Base-by-base conservation (phyloP, 257 asterid genomes). In the Fraxinus americana region DNA sequence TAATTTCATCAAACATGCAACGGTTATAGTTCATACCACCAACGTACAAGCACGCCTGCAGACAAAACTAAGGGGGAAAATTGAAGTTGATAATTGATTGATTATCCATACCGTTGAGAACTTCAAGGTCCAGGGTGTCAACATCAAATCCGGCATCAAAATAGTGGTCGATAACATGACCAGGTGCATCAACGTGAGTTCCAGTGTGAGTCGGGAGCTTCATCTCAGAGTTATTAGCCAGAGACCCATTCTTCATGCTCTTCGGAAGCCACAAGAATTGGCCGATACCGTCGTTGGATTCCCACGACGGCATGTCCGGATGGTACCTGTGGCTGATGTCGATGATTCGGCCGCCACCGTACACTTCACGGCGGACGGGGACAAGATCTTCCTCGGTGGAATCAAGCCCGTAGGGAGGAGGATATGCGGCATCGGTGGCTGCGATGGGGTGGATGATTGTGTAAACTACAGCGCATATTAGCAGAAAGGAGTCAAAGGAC, bases 151-250 rank as follows among this genome's bases (percentile, higher is more conserved):
- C 99, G 12, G 97, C 96, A 77, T 93, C 97, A 48, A 85, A 92
- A 73, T 96, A 96, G 82, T 87, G 92, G 78, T 93, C 97, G 74
- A 69, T 89, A 5, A 92, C 96, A 80, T 96, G 99, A 0, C 97
- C 99, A 4, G 99, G 97, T 4, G 99, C 90, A 79, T 96, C 99
- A 50, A 93, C 97, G 81, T 96, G 99, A n/a, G 99, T 96, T 12
- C 99, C 99, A 5, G 96, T 92, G 78, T 96, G 99, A 71, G 90
- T 32, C 1, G 92, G 89, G 77, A 96, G 83, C 89, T 92, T 96
- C 97, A 96, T 88, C 78, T 91, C 92, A 21, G 99, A 96, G 80
- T 88, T 88, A 78, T 96, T 96, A 36, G 98, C 91, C 9, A 14
- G 82, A 34, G 98, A 90, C 14, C 97, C 97, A 73, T 96, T 96